Percentiles rank a stretch among this genome's conserved stretches.
Evolutionary conservation across 2,329 filamentous ascomycete species (phyloP).

Genomic region (Beauveria sp.): DNA sequence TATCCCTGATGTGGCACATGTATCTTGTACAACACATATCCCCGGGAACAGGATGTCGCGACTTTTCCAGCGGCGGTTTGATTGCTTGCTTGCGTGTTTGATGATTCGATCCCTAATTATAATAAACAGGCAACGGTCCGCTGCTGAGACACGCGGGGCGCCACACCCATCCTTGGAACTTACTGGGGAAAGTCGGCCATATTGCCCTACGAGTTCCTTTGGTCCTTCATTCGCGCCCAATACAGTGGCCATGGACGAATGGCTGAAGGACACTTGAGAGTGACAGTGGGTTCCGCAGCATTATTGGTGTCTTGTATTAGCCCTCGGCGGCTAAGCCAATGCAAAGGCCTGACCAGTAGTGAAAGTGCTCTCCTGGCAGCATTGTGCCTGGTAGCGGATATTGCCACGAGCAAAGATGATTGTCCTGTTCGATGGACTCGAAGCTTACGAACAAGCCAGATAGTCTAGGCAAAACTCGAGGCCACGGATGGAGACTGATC

Average conservation of each 20-base stretch:
- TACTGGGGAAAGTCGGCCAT: background rate
- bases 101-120: background rate
- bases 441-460: background rate
- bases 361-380: background rate
- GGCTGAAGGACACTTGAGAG: background rate
- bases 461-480: background rate
- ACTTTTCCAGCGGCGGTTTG: background rate
- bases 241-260: background rate
- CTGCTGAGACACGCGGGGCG: background rate
- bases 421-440: background rate
- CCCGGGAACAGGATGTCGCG: background rate
- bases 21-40: slow-evolving; percentile 1
- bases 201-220: background rate
- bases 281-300: background rate
- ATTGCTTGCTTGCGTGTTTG: background rate
- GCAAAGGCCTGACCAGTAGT: background rate
- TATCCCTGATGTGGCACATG: background rate
- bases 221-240: background rate
- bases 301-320: background rate
- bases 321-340: background rate
- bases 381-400: background rate
- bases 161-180: background rate
- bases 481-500: background rate
- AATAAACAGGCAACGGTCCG: background rate
- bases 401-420: background rate